Evolutionary conservation across 257 asterid genomes (phyloP), one percentile per base, ranked within the genome.

Genomic region (Coffea canephora): DNA sequence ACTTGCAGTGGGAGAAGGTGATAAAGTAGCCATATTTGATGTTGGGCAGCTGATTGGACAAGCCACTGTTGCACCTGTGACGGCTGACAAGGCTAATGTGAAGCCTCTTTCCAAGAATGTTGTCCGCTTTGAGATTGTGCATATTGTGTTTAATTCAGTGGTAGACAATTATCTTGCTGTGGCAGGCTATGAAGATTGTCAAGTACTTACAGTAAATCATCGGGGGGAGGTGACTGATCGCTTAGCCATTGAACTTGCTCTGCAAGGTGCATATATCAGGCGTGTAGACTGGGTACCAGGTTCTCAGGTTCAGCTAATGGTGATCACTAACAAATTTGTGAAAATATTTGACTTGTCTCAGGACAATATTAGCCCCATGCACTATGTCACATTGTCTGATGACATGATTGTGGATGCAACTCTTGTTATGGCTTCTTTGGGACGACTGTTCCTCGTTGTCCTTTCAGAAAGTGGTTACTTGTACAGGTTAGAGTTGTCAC

Each of bases 1-100:
- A 76, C 88, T 96, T 79, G 99, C 99, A 69, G 99, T 96, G 86
- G 99, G 99, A 72, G 99, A 96, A 89, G 99, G 99, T 83, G 99
- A 96, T 84, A 96, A 91, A 87, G 99, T 96, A 27, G 93, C 99
- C 84, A 90, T 96, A 83, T 96, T 96, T 88, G 99, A 96, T 85
- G 96, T 94, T 74, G 99, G 96, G 36, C 99, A 96, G 86, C 88
- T 96, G 86, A 96, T 96, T 90, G 99, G 98, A 81, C 98, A 96
- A 87, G 97, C 97, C 73, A 90, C 93, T 66, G 80, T 90, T 83
- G 93, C 97, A 83, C 99, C 98, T 52, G 97, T 96, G 87, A 96
- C 97, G 73, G 97, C 99, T 65, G 99, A 96, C 87, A 96, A 96
- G 90, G 90, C 98, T 85, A 96, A 94, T 83, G 98, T 96, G 92